Evolutionary conservation across 352 stramenopile species (phyloP), one percentile per base, ranked within the genome.

Genomic region (Globisporangium nunn): DNA sequence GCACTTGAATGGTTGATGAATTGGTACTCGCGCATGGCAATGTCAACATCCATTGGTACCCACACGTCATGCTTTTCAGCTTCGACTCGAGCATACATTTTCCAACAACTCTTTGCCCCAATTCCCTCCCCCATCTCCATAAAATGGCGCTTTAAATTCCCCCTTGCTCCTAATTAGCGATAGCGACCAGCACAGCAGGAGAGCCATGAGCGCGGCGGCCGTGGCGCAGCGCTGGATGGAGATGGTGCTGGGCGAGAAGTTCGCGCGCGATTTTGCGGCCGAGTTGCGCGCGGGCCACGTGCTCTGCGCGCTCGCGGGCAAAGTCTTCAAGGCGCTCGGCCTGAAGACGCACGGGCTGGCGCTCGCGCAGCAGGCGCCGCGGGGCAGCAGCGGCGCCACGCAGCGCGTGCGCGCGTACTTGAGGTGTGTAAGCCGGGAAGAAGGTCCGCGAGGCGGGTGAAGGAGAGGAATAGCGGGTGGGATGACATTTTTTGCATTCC

Each of bases 171-270:
- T 23, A 23, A 23, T 23, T 23, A 23, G 23, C 23, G 1, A 23
- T 23, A 41, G 37, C 37, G 11, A 17, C 11, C 37, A 10, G 37
- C 37, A 12, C 37, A 12, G 7, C 7, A 12, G 8, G 11, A 11
- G 11, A 12, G 37, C 37, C 37, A 41, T 23, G 23, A 23, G 23
- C 23, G 23, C 37, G 37, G 37, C 37, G 37, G 37, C 37, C 37
- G 85, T 93, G 64, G 82, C 85, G 43, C 76, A 78, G 56, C 78
- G 82, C 48, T 95, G 85, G 85, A 88, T 95, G 63, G 85, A 92
- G 58, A 93, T 95, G 85, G 83, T 95, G 56, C 74, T 93, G 18
- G 79, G 80, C 43, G 82, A 93, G 50, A 91, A 89, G 65, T 78
- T 88, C 39, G 37, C 59, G 29, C 59, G 66, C 33, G 67, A 75